These are phyloP conservation scores for Solanum ahanhuiri DNA, from an alignment of 257 asterid species.

Conservation along the genomic window DNA sequence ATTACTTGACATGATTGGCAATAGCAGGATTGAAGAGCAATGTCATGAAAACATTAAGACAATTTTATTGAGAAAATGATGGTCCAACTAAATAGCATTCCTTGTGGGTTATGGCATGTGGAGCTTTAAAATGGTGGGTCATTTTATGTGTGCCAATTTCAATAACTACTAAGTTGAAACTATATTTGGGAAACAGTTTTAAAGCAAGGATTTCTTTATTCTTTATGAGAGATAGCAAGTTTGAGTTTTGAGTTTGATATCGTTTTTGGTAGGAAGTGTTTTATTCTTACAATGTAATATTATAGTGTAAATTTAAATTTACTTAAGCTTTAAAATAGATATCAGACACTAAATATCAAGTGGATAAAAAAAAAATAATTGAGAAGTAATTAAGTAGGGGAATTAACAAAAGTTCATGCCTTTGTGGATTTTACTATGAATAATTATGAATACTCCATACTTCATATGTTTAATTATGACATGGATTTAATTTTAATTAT, in stretches of 20 bases:
- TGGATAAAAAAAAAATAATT: background rate
- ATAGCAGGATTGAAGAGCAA: background rate
- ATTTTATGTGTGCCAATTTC: background rate
- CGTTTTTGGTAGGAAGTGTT: background rate
- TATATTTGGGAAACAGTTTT: background rate
- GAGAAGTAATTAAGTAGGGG: background rate
- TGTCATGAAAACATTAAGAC: background rate
- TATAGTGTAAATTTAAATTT: background rate
- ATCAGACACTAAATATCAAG: background rate
- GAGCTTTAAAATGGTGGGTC: background rate
- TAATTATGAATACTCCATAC: background rate
- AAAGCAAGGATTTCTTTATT: no score
- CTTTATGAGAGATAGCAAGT: background rate
- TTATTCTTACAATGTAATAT: background rate
- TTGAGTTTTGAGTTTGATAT: background rate
- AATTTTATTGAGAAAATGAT: background rate
- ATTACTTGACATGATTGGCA: background rate
- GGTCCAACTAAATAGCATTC: background rate
- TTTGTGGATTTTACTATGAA: background rate
- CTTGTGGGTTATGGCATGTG: background rate
- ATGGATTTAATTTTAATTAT: background rate
- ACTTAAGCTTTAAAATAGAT: background rate
- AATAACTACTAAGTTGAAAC: background rate
- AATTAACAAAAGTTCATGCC: background rate
- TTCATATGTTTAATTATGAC: background rate